Conservation (phyloP, 345 rosid species). For the Euphorbia tirucalli region DNA sequence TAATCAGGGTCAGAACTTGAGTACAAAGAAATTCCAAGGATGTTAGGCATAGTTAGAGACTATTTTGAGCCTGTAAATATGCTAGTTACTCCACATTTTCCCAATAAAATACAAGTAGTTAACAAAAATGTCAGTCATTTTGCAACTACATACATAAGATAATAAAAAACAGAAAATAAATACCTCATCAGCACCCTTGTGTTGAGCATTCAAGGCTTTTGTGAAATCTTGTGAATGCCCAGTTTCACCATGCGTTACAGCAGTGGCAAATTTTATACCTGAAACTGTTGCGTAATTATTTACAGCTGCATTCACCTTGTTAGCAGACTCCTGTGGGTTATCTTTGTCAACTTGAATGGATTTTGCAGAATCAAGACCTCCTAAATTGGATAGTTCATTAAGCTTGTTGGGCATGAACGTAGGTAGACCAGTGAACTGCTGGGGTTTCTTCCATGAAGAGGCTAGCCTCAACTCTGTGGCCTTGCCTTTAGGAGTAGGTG, state of each 20-base stretch:
- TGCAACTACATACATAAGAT: too few relatives aligned
- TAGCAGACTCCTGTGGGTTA: slow-evolving; percentile 24
- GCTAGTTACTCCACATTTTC: too few relatives aligned
- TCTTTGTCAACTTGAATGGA: too few relatives aligned
- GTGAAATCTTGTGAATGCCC: slow-evolving; percentile 32
- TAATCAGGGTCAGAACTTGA: slow-evolving; percentile 17
- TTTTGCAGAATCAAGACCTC: too few relatives aligned
- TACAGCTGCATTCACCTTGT: slow-evolving; percentile 27
- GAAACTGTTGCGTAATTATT: slow-evolving; percentile 32
- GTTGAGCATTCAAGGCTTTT: slow-evolving; percentile 34
- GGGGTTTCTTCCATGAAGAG: slow-evolving; percentile 49
- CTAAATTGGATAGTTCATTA: slow-evolving; percentile 31
- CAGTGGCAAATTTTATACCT: slow-evolving; percentile 23
- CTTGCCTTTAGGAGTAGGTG: slow-evolving; percentile 62
- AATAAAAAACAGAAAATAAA: slow-evolving; percentile 6
- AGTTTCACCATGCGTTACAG: slow-evolving; percentile 21
- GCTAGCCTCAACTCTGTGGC: slow-evolving; percentile 70
- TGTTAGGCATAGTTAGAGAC: too few relatives aligned
- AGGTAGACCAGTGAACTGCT: slow-evolving; percentile 37
- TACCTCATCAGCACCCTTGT: slow-evolving; percentile 43
- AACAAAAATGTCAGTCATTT: not conserved
- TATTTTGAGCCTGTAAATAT: too few relatives aligned
- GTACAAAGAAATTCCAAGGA: not conserved
- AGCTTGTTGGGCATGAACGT: slow-evolving; percentile 19
- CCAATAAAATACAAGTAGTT: too few relatives aligned